These are phyloP conservation scores for Pseudopithomyces chartarum DNA, from an alignment of 2,329 filamentous ascomycete genomes.

Conservation along the genomic window DNA sequence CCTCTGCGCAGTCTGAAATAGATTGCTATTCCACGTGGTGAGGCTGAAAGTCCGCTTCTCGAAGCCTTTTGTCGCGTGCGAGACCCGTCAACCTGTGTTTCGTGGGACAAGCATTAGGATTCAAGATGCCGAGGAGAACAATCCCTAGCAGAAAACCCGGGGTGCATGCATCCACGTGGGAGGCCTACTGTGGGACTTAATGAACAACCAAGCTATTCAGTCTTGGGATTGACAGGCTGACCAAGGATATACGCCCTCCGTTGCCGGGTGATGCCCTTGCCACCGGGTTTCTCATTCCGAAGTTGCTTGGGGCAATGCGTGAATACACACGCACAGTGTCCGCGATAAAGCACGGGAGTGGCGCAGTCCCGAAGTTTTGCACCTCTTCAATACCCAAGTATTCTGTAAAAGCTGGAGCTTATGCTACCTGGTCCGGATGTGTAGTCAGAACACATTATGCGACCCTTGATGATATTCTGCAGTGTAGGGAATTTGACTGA, in stretches of 20 bases:
- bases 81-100: not conserved
- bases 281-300: too few species aligned
- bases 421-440: too few species aligned
- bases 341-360: not conserved
- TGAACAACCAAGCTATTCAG: too few species aligned
- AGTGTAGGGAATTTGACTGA: too few species aligned
- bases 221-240: too few species aligned
- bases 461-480: too few species aligned
- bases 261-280: not conserved
- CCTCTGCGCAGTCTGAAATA: not conserved
- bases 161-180: not conserved
- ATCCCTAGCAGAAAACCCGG: not conserved
- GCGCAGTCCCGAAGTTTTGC: not conserved
- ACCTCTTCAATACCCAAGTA: not conserved
- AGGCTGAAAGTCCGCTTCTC: not conserved
- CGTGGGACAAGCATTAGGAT: not conserved
- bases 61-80: not conserved
- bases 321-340: not conserved
- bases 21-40: constrained; percentile 1
- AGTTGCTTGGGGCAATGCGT: not conserved
- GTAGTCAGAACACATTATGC: too few species aligned
- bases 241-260: not conserved
- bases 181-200: not conserved
- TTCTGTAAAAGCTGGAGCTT: too few species aligned
- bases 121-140: not conserved